Base-by-base conservation (phyloP, 257 asterid species). In the Solanum chaucha region DNA sequence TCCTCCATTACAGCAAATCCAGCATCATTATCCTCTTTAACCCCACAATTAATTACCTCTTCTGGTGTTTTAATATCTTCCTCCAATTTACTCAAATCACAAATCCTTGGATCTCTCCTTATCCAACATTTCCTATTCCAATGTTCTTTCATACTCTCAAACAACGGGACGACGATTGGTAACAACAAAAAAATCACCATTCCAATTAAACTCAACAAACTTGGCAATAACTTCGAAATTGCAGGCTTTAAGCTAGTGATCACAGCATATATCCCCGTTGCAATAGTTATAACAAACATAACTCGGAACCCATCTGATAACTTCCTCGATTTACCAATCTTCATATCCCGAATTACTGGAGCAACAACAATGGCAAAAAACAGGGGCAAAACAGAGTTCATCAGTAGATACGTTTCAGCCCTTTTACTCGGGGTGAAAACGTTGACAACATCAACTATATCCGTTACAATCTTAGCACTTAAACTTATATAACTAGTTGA, bases 401-500 rank as follows among this genome's bases (percentile, higher is more conserved):
- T 3, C 3, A 96, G 88, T 2, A 95, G 93, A 81, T 93, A 95
- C 3, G 75, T 5, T 34, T 90, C 88, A 0, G 98, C 98, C 19
- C 94, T 90, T 15, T 88, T 90, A 6, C 70, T 6, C 0, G 88
- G 77, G 1, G 91, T 82, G 3, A 40, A 34, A 1, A 83, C 70
- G 5, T 77, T 72, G 0, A 86, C 26, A 9, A 86, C 94, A 22
- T 95, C 96, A 3, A 94, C 95, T 2, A 93, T 19, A 8, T 87
- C 90, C 0, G 97, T 90, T 40, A 93, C 91, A 12, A 95, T 84
- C 89, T 93, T 94, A 0, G 98, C 96, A 61, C 93, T 91, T 68
- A 95, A 19, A 3, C 98, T 97, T 14, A 92, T 90, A 58, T 95
- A 95, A 74, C 98, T 94, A 1, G 98, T 95, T 0, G 98, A 93